These are phyloP conservation scores for Cladosporium oxysporum DNA, from an alignment of 2,329 filamentous ascomycete genomes.

Conservation along the genomic window DNA sequence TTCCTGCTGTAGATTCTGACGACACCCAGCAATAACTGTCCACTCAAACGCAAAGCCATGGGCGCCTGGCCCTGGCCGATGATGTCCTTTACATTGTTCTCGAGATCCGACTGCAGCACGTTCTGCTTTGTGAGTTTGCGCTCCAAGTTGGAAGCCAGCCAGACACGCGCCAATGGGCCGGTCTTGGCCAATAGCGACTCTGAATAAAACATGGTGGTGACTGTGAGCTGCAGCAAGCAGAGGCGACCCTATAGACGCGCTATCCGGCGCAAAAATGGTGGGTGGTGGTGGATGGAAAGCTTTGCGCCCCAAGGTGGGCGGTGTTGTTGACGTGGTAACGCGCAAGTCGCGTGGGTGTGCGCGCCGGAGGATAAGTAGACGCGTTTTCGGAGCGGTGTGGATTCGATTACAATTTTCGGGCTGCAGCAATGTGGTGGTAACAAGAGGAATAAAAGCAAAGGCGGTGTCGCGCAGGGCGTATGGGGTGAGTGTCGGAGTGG, in stretches of 20 bases:
- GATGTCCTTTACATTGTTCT: slow-evolving; percentile 92
- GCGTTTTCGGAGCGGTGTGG: background rate
- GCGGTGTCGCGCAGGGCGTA: background rate
- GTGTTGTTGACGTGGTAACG: slow-evolving; percentile 27
- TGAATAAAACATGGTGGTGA: slow-evolving; percentile 83
- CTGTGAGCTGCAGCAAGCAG: slow-evolving; percentile 2
- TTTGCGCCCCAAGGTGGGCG: slow-evolving; percentile 26
- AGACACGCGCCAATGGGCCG: slow-evolving; percentile 93
- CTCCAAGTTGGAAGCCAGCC: slow-evolving; percentile 97
- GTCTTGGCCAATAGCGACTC: slow-evolving; percentile 95
- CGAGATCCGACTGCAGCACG: slow-evolving; percentile 90
- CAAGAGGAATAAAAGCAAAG: background rate
- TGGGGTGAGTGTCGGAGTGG: background rate
- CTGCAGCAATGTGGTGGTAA: background rate
- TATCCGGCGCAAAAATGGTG: background rate
- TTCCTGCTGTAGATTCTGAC: slow-evolving; percentile 98
- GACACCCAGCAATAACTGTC: slow-evolving; percentile 90
- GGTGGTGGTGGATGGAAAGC: slow-evolving; percentile 13
- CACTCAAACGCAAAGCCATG: slow-evolving; percentile 90
- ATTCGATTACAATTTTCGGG: background rate
- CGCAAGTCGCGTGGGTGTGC: slow-evolving; percentile 16
- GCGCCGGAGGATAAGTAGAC: background rate
- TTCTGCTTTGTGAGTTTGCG: slow-evolving; percentile 97
- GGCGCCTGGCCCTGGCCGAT: slow-evolving; percentile 90
- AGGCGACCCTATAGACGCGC: slow-evolving; percentile 4